Base-by-base conservation (phyloP, 495 filamentous ascomycete genomes). In the Penicillium simplicissimum region DNA sequence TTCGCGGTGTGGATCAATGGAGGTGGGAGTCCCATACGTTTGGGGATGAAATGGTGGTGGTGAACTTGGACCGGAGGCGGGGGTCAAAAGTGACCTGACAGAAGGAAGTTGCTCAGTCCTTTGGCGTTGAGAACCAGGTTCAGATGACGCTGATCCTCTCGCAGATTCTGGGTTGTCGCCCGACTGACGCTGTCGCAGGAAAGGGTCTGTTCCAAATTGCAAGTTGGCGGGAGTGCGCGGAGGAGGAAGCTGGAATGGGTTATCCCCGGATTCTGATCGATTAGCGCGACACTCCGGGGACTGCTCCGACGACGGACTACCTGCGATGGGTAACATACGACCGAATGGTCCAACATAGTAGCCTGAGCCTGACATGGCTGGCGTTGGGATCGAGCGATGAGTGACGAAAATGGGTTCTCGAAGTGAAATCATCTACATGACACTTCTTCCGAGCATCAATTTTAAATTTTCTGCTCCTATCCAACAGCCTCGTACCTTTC, bases 221-320 rank as follows among this genome's bases (percentile, higher is more conserved):
- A 81, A 63, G 55, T 74, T 73, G 17, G 65, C 63, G 14, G 74
- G 74, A 54, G 74, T 63, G 45, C 76, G 77, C 55, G 81, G 81
- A 42, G 79, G 81, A 54, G 81, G 81, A 59, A 84, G 81, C 64
- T 82, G 78, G 63, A 80, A 82, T 58, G 76, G 77, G 54, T 67
- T 66, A 57, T 77, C 66, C 59, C 72, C 74, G 25, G 74, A 57
- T 60, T 70, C 74, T 73, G 68, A 69, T 35, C 65, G 66, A 64
- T 77, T 77, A 72, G 71, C 67, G 68, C 70, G 49, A 57, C 43
- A 67, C 61, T 74, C 69, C 53, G 67, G 63, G 57, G 73, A 66
- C 63, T 71, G 74, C 59, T 69, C 67, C 55, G 69, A 49, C 54
- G 68, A 64, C 55, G 65, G 62, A 36, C 65, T 58, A 58, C 77